A percentile compares a stretch with the other conserved stretches of the same genome.
phyloP scores from a whole-genome alignment of 2,329 filamentous ascomycete species.

The Esteya vermicola region DNA sequence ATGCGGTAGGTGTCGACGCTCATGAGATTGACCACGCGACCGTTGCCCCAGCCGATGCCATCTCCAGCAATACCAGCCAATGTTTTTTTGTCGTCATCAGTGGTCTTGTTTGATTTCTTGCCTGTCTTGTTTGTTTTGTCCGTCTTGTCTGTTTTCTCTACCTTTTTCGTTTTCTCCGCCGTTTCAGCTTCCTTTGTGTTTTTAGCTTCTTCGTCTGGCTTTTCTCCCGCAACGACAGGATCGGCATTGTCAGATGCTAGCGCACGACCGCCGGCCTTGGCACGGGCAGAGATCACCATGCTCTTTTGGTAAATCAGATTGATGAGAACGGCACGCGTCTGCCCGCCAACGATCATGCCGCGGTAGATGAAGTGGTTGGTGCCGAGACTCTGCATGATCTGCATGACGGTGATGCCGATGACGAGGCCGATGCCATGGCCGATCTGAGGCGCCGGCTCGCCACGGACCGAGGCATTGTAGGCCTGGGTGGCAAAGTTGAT shows the following conservation, averaged over 20 bases:
- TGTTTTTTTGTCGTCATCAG: constrained; percentile 19
- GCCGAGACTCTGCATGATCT: constrained; percentile 64
- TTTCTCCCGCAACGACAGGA: constrained; percentile 16
- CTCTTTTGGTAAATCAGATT: constrained; percentile 83
- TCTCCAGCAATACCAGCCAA: constrained; percentile 39
- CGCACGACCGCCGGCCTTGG: constrained; percentile 60
- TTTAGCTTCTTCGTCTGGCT: constrained; percentile 7
- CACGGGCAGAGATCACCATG: constrained; percentile 75
- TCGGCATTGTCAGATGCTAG: constrained; percentile 28
- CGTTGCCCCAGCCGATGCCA: constrained; percentile 80
- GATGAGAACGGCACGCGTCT: constrained; percentile 69
- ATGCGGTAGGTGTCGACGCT: constrained; percentile 88
- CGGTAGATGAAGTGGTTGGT: constrained; percentile 88
- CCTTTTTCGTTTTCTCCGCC: constrained; percentile 11
- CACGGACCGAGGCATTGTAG: constrained; percentile 45
- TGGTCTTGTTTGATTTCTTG: constrained; percentile 17
- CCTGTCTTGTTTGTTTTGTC: too few relatives aligned
- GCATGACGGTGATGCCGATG: constrained; percentile 74
- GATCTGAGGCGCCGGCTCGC: constrained; percentile 47
- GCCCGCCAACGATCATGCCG: constrained; percentile 82
- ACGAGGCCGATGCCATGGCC: constrained; percentile 69
- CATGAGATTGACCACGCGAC: constrained; percentile 85
- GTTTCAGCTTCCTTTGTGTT: background rate
- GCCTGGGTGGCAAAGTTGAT: constrained; percentile 76
- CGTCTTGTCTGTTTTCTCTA: too few relatives aligned